Base-by-base conservation (phyloP, 805 yeast species). In the Ogataea pini region DNA sequence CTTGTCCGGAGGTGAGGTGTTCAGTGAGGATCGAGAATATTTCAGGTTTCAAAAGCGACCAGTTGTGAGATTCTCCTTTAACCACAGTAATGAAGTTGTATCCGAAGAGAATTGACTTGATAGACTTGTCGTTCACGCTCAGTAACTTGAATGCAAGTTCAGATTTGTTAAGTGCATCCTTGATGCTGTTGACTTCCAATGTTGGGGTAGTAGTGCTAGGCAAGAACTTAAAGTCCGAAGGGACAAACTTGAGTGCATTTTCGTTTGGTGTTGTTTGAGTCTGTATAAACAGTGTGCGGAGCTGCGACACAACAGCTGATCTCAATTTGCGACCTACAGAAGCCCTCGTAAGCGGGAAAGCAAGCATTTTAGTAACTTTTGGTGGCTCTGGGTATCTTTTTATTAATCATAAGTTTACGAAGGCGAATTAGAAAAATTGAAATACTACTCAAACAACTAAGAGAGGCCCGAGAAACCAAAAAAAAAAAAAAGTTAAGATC, bases 211-310 rank as follows among this genome's bases (percentile, higher is more conserved):
- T 76, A 36, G 80, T 80, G 17, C 72, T 75, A 2, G 85, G 85
- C 14, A 89, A 69, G n/a, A 89, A 78, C 37, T 73, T 72, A 67
- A 77, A 80, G 14, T 58, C 57, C 10, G 89, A 83, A 0, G 96
- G 96, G 27, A 88, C 65, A 59, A 89, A 89, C 72, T 89, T 89
- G 48, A 89, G 68, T 0, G 96, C 96, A 57, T 87, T 83, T 46
- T 83, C 91, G 62, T 89, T 89, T 1, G 96, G 96, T 0, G 96
- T 89, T 25, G 83, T 80, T 28, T 85, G 83, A 0, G 96, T 89
- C 63, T 88, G 95, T 37, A 89, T 89, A 65, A 83, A 85, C 27
- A 85, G 62, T 37, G 49, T 43, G 37, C 69, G 56, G 13, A 51
- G 46, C 44, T 50, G 56, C 27, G 17, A 31, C 19, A 17, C 38